Base-by-base conservation (phyloP, 2,329 filamentous ascomycete genomes). In the Claviceps sp. region DNA sequence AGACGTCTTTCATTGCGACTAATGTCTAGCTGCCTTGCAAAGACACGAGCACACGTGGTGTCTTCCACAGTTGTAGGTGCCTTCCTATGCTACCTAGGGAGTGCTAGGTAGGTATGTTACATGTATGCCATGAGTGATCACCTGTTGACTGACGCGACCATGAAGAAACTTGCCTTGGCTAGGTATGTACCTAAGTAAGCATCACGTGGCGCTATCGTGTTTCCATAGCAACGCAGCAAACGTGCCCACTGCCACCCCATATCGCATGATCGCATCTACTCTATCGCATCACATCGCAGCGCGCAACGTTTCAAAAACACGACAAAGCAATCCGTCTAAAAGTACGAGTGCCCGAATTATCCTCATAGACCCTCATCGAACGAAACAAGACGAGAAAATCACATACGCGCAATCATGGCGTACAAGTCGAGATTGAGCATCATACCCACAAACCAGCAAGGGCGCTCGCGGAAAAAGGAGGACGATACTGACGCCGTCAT, bases 391-490 rank as follows among this genome's bases (percentile, higher is more conserved):
- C 11, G 20, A 44, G 13, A 44, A 42, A n/a, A 6, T 17, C 8
- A 1, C 1, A 8, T 40, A 16, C n/a, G 2, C 20, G 13, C 45
- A 54, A 70, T 54, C 8, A 82, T 82, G 78, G 67, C 78, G 47
- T 81, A 74, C 68, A 80, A 80, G 52, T 69, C 73, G 53, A 69
- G 78, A 58, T 78, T 79, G 76, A 80, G 77, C 62, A 81, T 82
- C 61, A 71, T 80, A 52, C 78, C 78, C 39, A 63, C 69, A 47
- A 64, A 69, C 62, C 74, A 76, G 46, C 71, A 74, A 52, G 71
- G 71, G 57, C 76, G 76, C 51, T 67, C 71, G 53, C 74, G 77
- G 60, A 79, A 78, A 62, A 80, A 79, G 62, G 77, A 79, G 57
- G 77, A 80, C 36, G 74, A 79, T 52, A 73, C 76, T 50, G 76